Conservation (phyloP, 2,329 filamentous ascomycete species). For the Alternaria ethzedia region DNA sequence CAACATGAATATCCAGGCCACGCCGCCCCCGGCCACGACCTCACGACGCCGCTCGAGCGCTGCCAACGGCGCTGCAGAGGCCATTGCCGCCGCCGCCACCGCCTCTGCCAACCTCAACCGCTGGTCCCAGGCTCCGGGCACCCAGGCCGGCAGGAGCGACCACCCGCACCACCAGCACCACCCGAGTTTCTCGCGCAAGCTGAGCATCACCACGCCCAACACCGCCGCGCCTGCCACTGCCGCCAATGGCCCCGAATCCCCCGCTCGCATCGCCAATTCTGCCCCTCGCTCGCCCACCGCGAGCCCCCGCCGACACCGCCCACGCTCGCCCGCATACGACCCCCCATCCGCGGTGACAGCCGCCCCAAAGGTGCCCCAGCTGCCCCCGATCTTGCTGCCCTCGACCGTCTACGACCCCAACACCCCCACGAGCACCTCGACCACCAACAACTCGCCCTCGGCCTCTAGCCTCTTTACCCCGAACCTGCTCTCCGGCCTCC, state of each 20-base stretch:
- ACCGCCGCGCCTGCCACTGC: constrained; percentile 24
- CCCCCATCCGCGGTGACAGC: constrained; percentile 40
- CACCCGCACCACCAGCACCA: constrained; percentile 33
- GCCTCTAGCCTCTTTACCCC: constrained; percentile 46
- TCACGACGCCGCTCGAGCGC: constrained; percentile 50
- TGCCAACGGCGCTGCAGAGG: constrained; percentile 49
- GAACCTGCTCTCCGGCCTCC: constrained; percentile 27
- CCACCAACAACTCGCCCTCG: constrained; percentile 38
- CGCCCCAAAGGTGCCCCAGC: constrained; percentile 40
- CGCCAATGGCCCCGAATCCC: constrained; percentile 46
- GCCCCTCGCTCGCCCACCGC: constrained; percentile 44
- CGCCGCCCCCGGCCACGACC: constrained; percentile 31
- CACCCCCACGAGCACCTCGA: constrained; percentile 39
- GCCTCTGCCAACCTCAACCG: constrained; percentile 60
- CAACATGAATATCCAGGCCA: constrained; percentile 38
- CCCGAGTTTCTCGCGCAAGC: constrained; percentile 46
- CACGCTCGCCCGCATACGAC: constrained; percentile 41
- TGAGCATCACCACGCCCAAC: constrained; percentile 47
- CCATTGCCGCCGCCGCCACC: constrained; percentile 46
- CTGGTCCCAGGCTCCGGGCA: constrained; percentile 63
- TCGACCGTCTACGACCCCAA: constrained; percentile 48
- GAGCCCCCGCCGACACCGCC: constrained; percentile 44
- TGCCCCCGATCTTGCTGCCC: constrained; percentile 40
- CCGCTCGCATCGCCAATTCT: constrained; percentile 30
- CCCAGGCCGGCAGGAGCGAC: constrained; percentile 42